Evolutionary conservation across 352 stramenopile genomes (phyloP), one percentile per base, ranked within the genome.

Genomic region (Phytophthora idaei): DNA sequence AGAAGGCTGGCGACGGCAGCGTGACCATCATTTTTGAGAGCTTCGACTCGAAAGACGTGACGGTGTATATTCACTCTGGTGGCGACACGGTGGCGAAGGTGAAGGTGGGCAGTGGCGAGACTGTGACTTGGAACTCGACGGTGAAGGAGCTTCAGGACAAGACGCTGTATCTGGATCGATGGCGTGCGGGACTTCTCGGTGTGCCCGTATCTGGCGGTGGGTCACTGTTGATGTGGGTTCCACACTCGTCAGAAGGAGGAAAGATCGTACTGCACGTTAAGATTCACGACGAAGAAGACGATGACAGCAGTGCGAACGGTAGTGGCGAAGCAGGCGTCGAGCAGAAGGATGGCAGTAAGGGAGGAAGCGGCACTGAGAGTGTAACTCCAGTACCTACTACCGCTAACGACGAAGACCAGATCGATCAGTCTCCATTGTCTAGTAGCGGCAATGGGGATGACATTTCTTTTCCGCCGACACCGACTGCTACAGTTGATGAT

Each of bases 151-250:
- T 84, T 21, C 62, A 83, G 53, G 74, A 83, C 53, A 80, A 83
- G 54, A 85, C 74, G 7, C 8, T 87, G 47, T 85, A 83, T 50
- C 27, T 87, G 11, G 71, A 87, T 50, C 78, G 78, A 37, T 87
- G 74, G 76, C 78, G 76, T 10, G 74, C 71, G 1, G 69, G 70
- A 9, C 65, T 74, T 65, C 21, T 83, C 5, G 58, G 56, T 3
- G 48, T 87, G 5, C 64, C 71, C 0, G 62, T 50, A 12, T 73
- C 64, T 4, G 67, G 61, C 28, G 78, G 78, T 12, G 74, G 78
- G 36, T 87, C 78, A 45, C 49, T 87, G 11, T 25, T 80, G 6
- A 41, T 81, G 50, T 87, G 78, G 78, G 48, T 87, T 14, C 67
- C 76, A 1, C 76, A 56, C 29, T 59, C 66, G 29, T 68, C 66